Base-by-base conservation (phyloP, 768 basidiomycete genomes). In the Porpolomopsis calyptriformis region DNA sequence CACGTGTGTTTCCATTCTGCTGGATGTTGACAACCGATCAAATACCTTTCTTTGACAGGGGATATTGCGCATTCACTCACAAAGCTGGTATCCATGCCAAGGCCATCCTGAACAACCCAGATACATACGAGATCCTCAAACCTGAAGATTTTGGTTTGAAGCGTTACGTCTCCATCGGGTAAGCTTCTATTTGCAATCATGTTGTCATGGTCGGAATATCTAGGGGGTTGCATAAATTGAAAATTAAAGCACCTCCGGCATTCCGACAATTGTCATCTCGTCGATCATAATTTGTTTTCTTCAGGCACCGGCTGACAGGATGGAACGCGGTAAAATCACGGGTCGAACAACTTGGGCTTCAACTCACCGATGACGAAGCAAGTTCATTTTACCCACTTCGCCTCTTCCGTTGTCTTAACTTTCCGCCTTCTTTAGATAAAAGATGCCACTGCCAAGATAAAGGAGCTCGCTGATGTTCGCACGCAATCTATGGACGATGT, bases 1-100 rank as follows among this genome's bases (percentile, higher is more conserved):
- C 60, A 89, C 87, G 82, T 87, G 66, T 40, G 74, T 67, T n/a
- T n/a, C n/a, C n/a, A n/a, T n/a, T 35, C 19, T 46, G 38, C 34
- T 33, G 5, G 8, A 36, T 27, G 38, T 14, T 43, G 42, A 38
- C 23, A 9, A 40, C n/a, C 43, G 14, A 9, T 16, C 8, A 35
- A 45, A 48, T 55, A 34, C 55, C 29, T 23, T 35, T 37, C 19
- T 18, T 39, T 46, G 51, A 3, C 53, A 97, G 93, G 46, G 96
- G 96, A 12, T 99, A 97, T 68, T 98, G 96, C 61, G 96, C 96
- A 3, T 99, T 99, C 73, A 99, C 96, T 22, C 96, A 98, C 82
- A 98, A 99, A 82, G 96, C 96, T 18, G 96, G 96, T 62, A 99
- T 99, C 53, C 96, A 99, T 66, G 96, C 96, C 69, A 99, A 99